Conservation (phyloP, 768 basidiomycete species). For the Gautieria morchelliformis region DNA sequence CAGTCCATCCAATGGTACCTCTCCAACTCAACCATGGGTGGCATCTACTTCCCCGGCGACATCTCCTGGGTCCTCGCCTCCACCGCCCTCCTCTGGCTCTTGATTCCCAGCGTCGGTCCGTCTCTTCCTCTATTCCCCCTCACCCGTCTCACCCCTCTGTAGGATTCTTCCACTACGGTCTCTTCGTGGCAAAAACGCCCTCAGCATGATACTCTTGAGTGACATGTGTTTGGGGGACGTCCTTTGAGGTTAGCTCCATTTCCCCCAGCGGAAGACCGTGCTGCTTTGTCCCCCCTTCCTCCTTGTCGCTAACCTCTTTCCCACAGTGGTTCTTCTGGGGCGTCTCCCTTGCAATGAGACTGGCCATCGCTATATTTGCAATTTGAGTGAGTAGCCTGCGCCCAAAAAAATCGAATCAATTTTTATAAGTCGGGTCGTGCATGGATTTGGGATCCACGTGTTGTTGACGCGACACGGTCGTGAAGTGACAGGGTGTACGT, state of each 20-base stretch:
- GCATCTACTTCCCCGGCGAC: constrained; percentile 51
- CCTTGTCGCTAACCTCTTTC: too few species aligned
- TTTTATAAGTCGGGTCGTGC: too few species aligned
- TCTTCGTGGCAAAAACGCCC: constrained; percentile 84
- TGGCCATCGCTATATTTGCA: constrained; percentile 69
- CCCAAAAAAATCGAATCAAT: too few species aligned
- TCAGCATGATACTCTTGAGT: constrained; percentile 78
- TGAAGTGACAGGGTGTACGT: too few species aligned
- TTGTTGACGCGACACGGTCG: too few species aligned
- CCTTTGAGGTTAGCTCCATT: constrained; percentile 46
- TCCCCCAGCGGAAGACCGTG: too few species aligned
- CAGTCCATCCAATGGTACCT: constrained; percentile 17
- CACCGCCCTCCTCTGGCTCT: constrained; percentile 76
- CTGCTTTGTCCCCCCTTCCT: too few species aligned
- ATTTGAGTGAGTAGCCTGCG: constrained; percentile 48
- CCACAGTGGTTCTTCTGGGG: constrained; percentile 96
- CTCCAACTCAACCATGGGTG: background rate
- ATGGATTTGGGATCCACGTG: too few species aligned
- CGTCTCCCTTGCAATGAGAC: constrained; percentile 79
- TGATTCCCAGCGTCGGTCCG: constrained; percentile 71
- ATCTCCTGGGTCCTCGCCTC: constrained; percentile 62
- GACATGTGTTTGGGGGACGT: constrained; percentile 71
- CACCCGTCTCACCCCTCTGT: too few species aligned
- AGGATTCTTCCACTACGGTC: constrained; percentile 81
- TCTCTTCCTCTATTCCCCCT: too few species aligned